phyloP scores from a whole-genome alignment of 2,329 filamentous ascomycete species.

The Fusarium compactum region DNA sequence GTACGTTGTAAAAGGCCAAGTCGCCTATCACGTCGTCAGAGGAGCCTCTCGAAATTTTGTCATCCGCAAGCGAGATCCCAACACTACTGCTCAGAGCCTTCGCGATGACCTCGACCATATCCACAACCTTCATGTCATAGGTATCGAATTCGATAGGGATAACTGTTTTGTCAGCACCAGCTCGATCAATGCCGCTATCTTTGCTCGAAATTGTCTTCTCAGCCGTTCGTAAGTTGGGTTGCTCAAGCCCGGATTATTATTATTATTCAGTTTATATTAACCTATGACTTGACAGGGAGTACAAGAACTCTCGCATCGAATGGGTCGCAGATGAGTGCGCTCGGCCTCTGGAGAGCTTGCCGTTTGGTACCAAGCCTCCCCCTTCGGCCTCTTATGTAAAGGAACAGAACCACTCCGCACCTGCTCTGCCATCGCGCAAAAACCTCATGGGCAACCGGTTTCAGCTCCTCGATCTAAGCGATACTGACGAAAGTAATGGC shows the following conservation, averaged over 20 bases:
- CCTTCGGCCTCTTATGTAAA: not conserved
- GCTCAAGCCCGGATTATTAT: not conserved
- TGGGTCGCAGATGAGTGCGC: constrained; percentile 81
- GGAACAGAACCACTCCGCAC: not conserved
- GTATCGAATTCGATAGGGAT: constrained; percentile 67
- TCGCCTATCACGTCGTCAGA: constrained; percentile 71
- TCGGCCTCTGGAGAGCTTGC: constrained; percentile 59
- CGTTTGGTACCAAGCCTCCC: not conserved
- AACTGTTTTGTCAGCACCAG: constrained; percentile 80
- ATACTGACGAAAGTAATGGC: constrained; percentile 50
- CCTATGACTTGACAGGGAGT: constrained; percentile 63
- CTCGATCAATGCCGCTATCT: constrained; percentile 80
- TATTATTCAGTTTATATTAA: constrained; percentile 27
- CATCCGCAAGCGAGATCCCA: constrained; percentile 68
- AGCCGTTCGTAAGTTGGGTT: constrained; percentile 60
- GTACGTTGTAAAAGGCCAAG: constrained; percentile 72
- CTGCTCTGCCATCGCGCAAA: constrained; percentile 25
- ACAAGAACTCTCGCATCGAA: constrained; percentile 77
- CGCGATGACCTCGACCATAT: constrained; percentile 85
- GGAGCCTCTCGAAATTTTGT: constrained; percentile 82
- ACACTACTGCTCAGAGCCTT: constrained; percentile 72
- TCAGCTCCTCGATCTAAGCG: constrained; percentile 66
- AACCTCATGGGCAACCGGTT: constrained; percentile 69
- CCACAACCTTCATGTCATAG: constrained; percentile 79
- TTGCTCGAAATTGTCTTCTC: constrained; percentile 84